A percentile compares a stretch with the other conserved stretches of the same genome.
Evolutionary conservation across 768 basidiomycete species (phyloP).

Genomic region (Vararia minispora): DNA sequence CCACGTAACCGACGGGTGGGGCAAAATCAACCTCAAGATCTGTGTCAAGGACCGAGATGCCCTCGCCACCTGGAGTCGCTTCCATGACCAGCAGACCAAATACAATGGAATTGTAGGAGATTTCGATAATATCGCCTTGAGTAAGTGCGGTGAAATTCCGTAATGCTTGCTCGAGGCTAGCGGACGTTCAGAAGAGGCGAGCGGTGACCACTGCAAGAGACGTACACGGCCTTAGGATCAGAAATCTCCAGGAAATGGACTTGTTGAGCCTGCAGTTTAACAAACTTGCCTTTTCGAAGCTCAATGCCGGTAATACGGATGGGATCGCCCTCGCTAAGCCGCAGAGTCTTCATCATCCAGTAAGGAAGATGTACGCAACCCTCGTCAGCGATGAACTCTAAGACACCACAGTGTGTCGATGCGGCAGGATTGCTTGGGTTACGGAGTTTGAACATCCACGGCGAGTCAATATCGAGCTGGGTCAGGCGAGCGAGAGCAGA

Average conservation of each 20-base stretch:
- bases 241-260: slow-evolving; percentile 95
- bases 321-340: slow-evolving; percentile 89
- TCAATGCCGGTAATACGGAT: slow-evolving; percentile 86
- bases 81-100: slow-evolving; percentile 98
- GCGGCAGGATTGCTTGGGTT: slow-evolving; percentile 80
- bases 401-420: slow-evolving; percentile 91
- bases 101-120: slow-evolving; percentile 90
- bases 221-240: slow-evolving; percentile 96
- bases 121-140: slow-evolving; percentile 96
- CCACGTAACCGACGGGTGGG: slow-evolving; percentile 85
- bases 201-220: slow-evolving; percentile 12
- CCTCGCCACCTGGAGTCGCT: slow-evolving; percentile 72
- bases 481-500: slow-evolving; percentile 87
- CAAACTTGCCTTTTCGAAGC: slow-evolving; percentile 85
- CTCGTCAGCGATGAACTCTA: slow-evolving; percentile 98
- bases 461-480: slow-evolving; percentile 75
- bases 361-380: slow-evolving; percentile 91
- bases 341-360: slow-evolving; percentile 99
- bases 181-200: neutral
- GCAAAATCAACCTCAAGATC: slow-evolving; percentile 99
- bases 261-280: slow-evolving; percentile 94
- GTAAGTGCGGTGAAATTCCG: slow-evolving; percentile 89
- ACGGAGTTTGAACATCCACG: slow-evolving; percentile 94
- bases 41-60: slow-evolving; percentile 86
- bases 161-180: slow-evolving; percentile 86